Base-by-base conservation (phyloP, 140 eudicot species). In the Senecio squalidus region DNA sequence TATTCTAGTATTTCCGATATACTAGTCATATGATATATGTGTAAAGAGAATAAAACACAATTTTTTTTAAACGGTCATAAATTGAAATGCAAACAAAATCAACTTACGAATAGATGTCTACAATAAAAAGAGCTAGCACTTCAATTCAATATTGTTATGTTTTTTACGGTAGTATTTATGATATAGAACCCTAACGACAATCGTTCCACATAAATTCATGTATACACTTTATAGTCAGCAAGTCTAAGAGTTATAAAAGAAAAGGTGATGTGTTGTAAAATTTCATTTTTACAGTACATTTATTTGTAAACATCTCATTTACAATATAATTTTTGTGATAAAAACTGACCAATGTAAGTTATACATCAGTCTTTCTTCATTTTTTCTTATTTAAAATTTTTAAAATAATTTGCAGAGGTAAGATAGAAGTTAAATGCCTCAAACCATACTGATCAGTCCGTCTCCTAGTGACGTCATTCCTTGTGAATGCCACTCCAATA, bases 121-220 rank as follows among this genome's bases (percentile, higher is more conserved):
- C 43, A 18, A 2, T 1, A 16, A 60, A 44, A 24, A 20, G 25
- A 26, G 15, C 2, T 60, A n/a, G 30, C 10, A 47, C 48, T 48
- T 31, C 9, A 49, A 21, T 21, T 63, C 27, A 23, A 63, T 36
- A n/a, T 21, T 49, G 15, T 15, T 60, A 44, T 60, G 66, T 3
- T 41, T n/a, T n/a, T n/a, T n/a, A n/a, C n/a, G n/a, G n/a, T 43
- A 27, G 3, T 16, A 40, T 41, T 47, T 45, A 45, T 61, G 44
- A 5, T 41, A 26, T 44, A 28, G 44, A 44, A 17, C 22, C 20
- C 28, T 45, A 45, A 21, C 22, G 39, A 24, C 36, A 58, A 38
- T 40, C 15, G 7, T 40, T 40, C 21, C 47, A 13, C 6, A 14
- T 3, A n/a, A 40, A 6, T 13, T 40, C 18, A 40, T 40, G 5